Evolutionary conservation across 1,284 basidiomycete species (phyloP).

Genomic region (Pisolithus thermaeus): DNA sequence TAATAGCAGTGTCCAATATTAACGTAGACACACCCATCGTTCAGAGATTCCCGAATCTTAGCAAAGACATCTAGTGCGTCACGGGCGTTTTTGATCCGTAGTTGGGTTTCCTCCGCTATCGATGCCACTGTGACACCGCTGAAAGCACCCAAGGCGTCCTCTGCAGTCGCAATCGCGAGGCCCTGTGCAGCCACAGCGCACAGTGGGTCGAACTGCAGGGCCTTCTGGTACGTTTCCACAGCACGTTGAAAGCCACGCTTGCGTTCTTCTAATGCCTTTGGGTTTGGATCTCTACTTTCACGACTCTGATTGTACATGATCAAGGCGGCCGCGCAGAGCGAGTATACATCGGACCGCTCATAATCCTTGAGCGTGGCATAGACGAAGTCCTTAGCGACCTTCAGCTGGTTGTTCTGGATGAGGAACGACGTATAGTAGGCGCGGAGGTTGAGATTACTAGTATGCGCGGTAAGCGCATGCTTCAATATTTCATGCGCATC

Average conservation of each 20-base stretch:
- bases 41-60: slow-evolving; percentile 81
- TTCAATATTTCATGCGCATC: slow-evolving; percentile 86
- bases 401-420: slow-evolving; percentile 63
- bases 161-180: slow-evolving; percentile 85
- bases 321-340: slow-evolving; percentile 83
- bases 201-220: slow-evolving; percentile 70
- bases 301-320: slow-evolving; percentile 80
- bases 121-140: slow-evolving; percentile 45
- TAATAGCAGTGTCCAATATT: slow-evolving; percentile 97
- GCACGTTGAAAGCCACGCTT: slow-evolving; percentile 72
- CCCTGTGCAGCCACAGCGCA: slow-evolving; percentile 92
- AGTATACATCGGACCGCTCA: slow-evolving; percentile 85
- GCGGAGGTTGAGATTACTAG: slow-evolving; percentile 70
- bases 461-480: slow-evolving; percentile 72
- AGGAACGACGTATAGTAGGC: slow-evolving; percentile 89
- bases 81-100: slow-evolving; percentile 62
- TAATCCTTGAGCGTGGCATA: slow-evolving; percentile 77
- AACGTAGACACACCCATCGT: slow-evolving; percentile 83
- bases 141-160: slow-evolving; percentile 73
- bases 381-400: slow-evolving; percentile 81
- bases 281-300: slow-evolving; percentile 59
- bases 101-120: slow-evolving; percentile 58
- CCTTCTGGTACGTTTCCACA: slow-evolving; percentile 89
- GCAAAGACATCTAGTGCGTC: slow-evolving; percentile 85
- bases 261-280: slow-evolving; percentile 65